Conservation (phyloP, 352 stramenopile species). For the Globisporangium emineosum region DNA sequence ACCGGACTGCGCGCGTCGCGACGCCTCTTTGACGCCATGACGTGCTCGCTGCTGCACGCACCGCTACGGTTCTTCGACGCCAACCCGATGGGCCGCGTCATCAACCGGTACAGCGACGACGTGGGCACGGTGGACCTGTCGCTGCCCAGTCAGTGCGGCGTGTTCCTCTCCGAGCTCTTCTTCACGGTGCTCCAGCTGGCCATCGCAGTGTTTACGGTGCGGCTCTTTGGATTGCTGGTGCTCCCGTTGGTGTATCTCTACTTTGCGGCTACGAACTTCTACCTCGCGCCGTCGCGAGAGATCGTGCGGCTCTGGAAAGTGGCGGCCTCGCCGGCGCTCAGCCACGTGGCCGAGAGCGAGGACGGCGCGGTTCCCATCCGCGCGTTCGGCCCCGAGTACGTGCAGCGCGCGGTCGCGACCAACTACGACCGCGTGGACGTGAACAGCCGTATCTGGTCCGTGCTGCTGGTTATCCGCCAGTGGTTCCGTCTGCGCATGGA, state of each 20-base stretch:
- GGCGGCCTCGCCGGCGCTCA: constrained; percentile 42
- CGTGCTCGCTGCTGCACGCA: constrained; percentile 72
- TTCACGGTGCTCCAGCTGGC: constrained; percentile 4
- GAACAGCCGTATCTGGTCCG: constrained; percentile 35
- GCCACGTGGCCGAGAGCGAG: constrained; percentile 46
- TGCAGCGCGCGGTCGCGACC: constrained; percentile 46
- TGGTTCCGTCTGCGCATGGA: constrained; percentile 64
- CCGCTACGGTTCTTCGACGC: constrained; percentile 91
- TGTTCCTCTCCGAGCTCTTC: constrained; percentile 3
- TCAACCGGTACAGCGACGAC: constrained; percentile 75
- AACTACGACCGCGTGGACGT: constrained; percentile 59
- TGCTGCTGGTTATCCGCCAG: constrained; percentile 50
- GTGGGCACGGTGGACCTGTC: constrained; percentile 16
- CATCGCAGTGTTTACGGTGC: constrained; percentile 8
- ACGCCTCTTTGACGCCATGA: constrained; percentile 86
- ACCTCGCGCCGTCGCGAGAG: constrained; percentile 61
- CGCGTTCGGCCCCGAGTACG: constrained; percentile 54
- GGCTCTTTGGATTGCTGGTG: constrained; percentile 77
- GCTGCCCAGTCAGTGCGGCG: constrained; percentile 7
- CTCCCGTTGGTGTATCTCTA: constrained; percentile 88
- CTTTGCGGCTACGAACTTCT: constrained; percentile 38
- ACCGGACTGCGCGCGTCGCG: constrained; percentile 29
- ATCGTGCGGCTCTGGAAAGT: constrained; percentile 53
- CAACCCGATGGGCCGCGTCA: constrained; percentile 84
- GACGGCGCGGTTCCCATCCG: constrained; percentile 53